phyloP scores from a whole-genome alignment of 2,329 filamentous ascomycete genomes.

The Penicillium sp. region DNA sequence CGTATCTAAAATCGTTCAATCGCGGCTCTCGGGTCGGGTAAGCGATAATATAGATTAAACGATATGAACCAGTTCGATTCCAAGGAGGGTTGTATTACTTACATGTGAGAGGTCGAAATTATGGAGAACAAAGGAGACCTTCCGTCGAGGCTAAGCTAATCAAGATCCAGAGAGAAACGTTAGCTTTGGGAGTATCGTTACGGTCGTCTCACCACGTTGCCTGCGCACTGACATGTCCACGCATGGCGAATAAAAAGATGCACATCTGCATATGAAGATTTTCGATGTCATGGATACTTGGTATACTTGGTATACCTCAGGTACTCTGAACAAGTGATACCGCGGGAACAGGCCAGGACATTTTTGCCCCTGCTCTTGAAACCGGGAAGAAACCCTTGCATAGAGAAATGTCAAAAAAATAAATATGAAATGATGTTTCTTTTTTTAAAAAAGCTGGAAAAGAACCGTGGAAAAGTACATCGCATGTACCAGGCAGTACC shows the following conservation, averaged over 20 bases:
- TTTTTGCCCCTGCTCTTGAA: conserved; percentile 4
- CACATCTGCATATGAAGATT: background rate
- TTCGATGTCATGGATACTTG: background rate
- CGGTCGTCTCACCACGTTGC: background rate
- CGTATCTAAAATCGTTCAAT: background rate
- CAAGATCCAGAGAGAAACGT: background rate
- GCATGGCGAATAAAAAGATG: conserved; percentile 2
- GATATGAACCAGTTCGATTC: background rate
- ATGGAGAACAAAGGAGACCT: background rate
- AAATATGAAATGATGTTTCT: background rate
- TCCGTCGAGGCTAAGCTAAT: too few species aligned
- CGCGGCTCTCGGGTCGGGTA: background rate
- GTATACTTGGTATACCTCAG: too few species aligned
- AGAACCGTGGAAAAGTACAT: conserved; percentile 2
- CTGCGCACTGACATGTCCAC: conserved; percentile 19
- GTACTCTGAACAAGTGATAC: too few species aligned
- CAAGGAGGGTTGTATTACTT: background rate
- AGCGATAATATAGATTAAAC: background rate
- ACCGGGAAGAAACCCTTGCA: conserved; percentile 3
- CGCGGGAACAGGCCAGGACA: too few species aligned
- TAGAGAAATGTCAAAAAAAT: conserved; percentile 4
- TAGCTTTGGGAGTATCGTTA: background rate
- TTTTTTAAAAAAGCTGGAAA: background rate
- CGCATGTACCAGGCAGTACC: conserved; percentile 16
- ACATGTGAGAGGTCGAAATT: background rate